phyloP scores from a whole-genome alignment of 208 protist genomes.

The Wallacemonas sp. region DNA sequence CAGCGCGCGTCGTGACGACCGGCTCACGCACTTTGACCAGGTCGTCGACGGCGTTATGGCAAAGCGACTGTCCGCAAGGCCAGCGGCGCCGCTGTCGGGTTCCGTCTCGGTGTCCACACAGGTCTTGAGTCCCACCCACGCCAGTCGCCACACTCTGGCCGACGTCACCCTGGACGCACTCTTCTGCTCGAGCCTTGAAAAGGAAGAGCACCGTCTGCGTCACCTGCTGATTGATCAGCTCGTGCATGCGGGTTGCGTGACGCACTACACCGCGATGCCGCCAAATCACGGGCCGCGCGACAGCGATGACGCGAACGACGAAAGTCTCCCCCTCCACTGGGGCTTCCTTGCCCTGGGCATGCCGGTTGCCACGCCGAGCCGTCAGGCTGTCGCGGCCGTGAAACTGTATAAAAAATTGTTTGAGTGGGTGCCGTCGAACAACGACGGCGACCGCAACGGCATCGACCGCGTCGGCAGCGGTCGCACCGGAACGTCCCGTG shows the following conservation, averaged over 20 bases:
- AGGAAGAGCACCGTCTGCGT: not conserved
- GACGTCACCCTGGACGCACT: not conserved
- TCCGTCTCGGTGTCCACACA: not conserved
- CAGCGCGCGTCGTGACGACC: not conserved
- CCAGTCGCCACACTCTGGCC: too few species aligned
- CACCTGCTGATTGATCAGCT: not conserved
- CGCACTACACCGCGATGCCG: not conserved
- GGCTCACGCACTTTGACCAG: not conserved
- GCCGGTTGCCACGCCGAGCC: not conserved
- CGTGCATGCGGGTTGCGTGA: not conserved
- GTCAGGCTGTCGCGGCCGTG: not conserved
- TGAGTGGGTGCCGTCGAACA: not conserved
- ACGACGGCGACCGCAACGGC: not conserved
- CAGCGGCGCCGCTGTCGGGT: not conserved
- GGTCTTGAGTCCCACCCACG: not conserved
- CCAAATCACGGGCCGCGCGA: not conserved
- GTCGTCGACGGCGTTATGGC: slow-evolving; percentile 11
- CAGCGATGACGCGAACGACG: not conserved
- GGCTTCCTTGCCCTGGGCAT: not conserved
- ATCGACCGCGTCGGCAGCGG: not conserved
- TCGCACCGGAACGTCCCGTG: not conserved
- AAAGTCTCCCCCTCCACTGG: not conserved
- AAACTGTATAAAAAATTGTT: not conserved
- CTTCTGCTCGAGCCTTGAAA: not conserved
- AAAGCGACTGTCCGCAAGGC: not conserved